Base-by-base conservation (phyloP, 2,329 filamentous ascomycete genomes). In the Alternaria postmessia region DNA sequence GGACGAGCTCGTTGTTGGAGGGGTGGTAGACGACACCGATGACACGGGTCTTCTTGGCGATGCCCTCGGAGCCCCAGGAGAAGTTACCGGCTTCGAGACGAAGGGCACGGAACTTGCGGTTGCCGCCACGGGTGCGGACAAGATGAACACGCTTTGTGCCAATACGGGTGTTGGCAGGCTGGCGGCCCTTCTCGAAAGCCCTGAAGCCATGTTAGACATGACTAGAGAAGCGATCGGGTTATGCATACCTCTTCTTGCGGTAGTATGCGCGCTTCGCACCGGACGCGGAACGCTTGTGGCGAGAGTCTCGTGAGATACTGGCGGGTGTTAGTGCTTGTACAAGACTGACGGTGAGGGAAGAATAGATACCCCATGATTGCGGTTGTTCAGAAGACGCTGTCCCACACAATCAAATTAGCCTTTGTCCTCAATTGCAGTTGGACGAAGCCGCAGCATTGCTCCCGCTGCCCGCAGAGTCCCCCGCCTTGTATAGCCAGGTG, bases 1-100 rank as follows among this genome's bases (percentile, higher is more conserved):
- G 95, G 88, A 99, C 94, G 77, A 99, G 89, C 87, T 99, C 95
- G 93, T 99, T 99, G 94, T 99, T 99, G 83, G 94, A 97, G 68
- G 95, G 96, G 86, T 99, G 96, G 92, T 93, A 99, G 82, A 90
- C 91, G 85, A 99, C 96, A 79, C 87, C 93, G 83, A 99, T 97
- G 83, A 99, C 92, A 88, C 96, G 95, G 85, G 92, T 93, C 91
- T 99, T 99, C 90, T 95, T 94, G 85, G 94, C 92, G 84, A 93
- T 87, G 80, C 94, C 94, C 89, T 99, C 95, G 73, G 93, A 97
- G 79, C 92, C 94, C 95, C 95, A 99, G 79, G 94, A 94, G 86
- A 98, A 99, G 91, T 99, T 99, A 82, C 95, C 95, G 72, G 93
- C 90, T 83, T 99, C 95, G 86, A 99, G 92, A 85, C 95, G 95